A percentile compares a stretch with the other conserved stretches of the same genome.
Conservation (phyloP, 805 yeast genomes). For the Nakazawaea pomicola region DNA sequence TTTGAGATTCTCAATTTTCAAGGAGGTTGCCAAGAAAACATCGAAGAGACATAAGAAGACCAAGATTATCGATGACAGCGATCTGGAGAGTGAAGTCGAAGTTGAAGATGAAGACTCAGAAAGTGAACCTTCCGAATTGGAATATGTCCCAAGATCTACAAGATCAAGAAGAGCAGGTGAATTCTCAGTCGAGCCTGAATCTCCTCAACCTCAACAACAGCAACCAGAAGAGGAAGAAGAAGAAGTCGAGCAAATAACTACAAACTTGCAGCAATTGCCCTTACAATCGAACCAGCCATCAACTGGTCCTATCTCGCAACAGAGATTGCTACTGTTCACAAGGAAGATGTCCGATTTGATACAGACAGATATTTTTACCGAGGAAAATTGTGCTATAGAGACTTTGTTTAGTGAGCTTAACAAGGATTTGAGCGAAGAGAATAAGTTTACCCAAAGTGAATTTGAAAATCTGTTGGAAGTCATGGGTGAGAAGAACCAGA, state of each 20-base stretch:
- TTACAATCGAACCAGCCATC: constrained; percentile 15
- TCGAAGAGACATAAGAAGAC: constrained; percentile 27
- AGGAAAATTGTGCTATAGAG: constrained; percentile 29
- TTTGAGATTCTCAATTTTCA: constrained; percentile 80
- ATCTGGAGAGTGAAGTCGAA: constrained; percentile 19
- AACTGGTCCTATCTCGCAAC: constrained; percentile 39
- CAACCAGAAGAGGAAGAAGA: constrained; percentile 18
- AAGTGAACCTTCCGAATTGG: constrained; percentile 15
- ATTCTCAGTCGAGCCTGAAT: constrained; percentile 25
- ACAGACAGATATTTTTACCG: constrained; percentile 37
- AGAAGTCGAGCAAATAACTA: constrained; percentile 17
- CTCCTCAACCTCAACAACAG: constrained; percentile 27
- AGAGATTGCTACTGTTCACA: constrained; percentile 42
- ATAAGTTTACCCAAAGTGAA: constrained; percentile 38
- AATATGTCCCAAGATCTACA: constrained; percentile 9
- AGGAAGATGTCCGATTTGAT: constrained; percentile 42
- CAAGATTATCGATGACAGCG: constrained; percentile 15
- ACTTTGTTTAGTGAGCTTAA: constrained; percentile 17
- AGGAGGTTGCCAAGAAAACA: constrained; percentile 49
- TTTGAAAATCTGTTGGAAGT: constrained; percentile 36
- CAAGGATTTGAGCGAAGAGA: constrained; percentile 34
- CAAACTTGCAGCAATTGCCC: constrained; percentile 14
- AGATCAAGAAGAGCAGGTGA: constrained; percentile 19
- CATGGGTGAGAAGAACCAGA: constrained; percentile 39
- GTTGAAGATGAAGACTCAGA: constrained; percentile 24